Base-by-base conservation (phyloP, 2,329 filamentous ascomycete genomes). In the Arthrobotrys sphaeroides region DNA sequence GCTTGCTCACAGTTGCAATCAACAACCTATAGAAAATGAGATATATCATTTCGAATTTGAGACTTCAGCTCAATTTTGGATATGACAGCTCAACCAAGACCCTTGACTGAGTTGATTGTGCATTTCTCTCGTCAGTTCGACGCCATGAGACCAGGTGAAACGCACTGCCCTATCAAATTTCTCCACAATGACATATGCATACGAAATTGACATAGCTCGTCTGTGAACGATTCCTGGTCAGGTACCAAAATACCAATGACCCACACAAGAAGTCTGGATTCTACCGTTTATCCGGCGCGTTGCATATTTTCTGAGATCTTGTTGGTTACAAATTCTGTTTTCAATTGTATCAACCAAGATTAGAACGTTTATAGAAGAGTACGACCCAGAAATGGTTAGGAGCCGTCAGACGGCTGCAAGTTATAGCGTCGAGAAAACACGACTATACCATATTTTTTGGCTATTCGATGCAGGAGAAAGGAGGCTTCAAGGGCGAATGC, bases 251-350 rank as follows among this genome's bases (percentile, higher is more conserved):
- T n/a, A 16, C 24, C 45, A 47, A 38, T 33, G 55, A 69, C 40
- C 24, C 24, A 43, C 16, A 36, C 10, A 55, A 45, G 12, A n/a
- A 18, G 51, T 47, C 36, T 45, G 47, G 31, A 65, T 69, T 65
- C 18, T 75, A 38, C 72, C 49, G 59, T 75, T 75, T 75, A 75
- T 38, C 72, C 72, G 72, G 72, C 18, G 72, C 65, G 72, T 59
- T 69, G 64, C 33, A 59, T 59, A 43, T 68, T 70, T 55, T 45
- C 55, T 38, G 42, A 24, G 55, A 60, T 60, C 36, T 28, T 18
- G 18, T 22, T 60, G 36, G 31, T 16, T 42, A 38, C 36, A 43
- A 26, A 43, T 47, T 18, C 31, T 31, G 36, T 51, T 33, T 33
- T 13, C 9, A 51, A 26, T 20, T 24, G 28, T 45, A n/a, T 28